Conservation (phyloP, 164 flowering plant species). For the Magnolia officinalis region DNA sequence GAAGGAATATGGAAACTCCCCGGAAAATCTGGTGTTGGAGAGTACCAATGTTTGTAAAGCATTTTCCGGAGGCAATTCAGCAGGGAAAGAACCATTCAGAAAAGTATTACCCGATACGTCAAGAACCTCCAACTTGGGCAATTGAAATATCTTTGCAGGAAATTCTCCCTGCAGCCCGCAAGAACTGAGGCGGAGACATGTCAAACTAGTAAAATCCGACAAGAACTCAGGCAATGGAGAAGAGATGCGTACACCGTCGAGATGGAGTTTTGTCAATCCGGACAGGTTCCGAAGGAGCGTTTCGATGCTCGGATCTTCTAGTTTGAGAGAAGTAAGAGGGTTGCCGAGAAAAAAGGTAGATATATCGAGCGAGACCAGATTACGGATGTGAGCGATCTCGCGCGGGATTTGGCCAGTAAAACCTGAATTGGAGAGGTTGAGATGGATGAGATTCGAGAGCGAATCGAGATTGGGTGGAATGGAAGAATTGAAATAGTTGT, state of each 20-base stretch:
- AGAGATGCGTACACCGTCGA: conserved; percentile 38
- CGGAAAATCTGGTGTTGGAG: conserved; percentile 27
- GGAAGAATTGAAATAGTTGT: conserved; percentile 24
- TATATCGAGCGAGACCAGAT: conserved; percentile 24
- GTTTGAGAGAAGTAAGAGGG: not conserved
- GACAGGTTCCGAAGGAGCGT: conserved; percentile 17
- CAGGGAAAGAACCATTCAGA: conserved; percentile 28
- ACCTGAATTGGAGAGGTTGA: conserved; percentile 20
- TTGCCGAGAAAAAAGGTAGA: not conserved
- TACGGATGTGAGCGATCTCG: conserved; percentile 25
- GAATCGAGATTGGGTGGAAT: conserved; percentile 34
- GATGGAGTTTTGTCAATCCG: conserved; percentile 25
- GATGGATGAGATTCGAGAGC: conserved; percentile 24
- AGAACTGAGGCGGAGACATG: conserved; percentile 18
- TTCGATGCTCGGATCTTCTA: not conserved
- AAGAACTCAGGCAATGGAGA: conserved; percentile 30
- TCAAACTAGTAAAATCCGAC: conserved; percentile 29
- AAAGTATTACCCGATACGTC: conserved; percentile 21
- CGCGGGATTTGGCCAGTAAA: conserved; percentile 43
- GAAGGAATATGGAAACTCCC: conserved; percentile 34
- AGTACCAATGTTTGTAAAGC: conserved; percentile 25
- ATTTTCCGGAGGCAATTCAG: conserved; percentile 23
- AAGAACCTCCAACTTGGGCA: conserved; percentile 21
- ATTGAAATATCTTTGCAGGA: conserved; percentile 24
- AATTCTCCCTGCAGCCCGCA: conserved; percentile 32